These are phyloP conservation scores for Chlorophyllum brunneum DNA, from an alignment of 768 basidiomycete species.

Conservation along the genomic window DNA sequence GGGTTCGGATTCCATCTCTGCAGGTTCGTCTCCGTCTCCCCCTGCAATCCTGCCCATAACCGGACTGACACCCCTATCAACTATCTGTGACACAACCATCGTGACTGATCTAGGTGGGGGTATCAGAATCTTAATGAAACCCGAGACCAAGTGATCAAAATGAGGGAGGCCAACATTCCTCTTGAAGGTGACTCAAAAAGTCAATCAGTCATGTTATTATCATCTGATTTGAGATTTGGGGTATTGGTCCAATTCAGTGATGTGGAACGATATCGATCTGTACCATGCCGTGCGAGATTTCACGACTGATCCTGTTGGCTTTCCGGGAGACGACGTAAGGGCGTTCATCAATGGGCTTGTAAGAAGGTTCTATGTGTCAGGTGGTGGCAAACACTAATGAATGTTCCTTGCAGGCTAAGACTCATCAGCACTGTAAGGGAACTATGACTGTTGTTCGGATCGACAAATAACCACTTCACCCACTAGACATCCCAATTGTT, in stretches of 20 bases:
- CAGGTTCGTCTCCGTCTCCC: constrained; percentile 33
- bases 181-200: constrained; percentile 51
- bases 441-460: background rate
- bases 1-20: constrained; percentile 78
- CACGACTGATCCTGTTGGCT: constrained; percentile 62
- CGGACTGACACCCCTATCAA: constrained; percentile 4
- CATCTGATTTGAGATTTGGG: constrained; percentile 6
- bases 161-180: constrained; percentile 70
- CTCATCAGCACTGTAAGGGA: constrained; percentile 45
- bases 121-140: constrained; percentile 52
- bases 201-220: constrained; percentile 1
- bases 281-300: constrained; percentile 69
- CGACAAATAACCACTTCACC: background rate
- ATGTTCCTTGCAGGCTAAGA: constrained; percentile 18
- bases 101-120: constrained; percentile 30
- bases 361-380: constrained; percentile 18
- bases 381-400: background rate
- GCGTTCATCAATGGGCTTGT: constrained; percentile 57
- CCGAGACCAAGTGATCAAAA: constrained; percentile 43
- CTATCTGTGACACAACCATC: constrained; percentile 5
- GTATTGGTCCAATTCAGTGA: constrained; percentile 34
- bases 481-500: constrained; percentile 63
- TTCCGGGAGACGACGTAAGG: constrained; percentile 50
- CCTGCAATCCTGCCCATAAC: background rate
- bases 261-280: constrained; percentile 79